A percentile compares a stretch with the other conserved stretches of the same genome.
phyloP scores from a whole-genome alignment of 1,284 basidiomycete genomes.

The Bjerkandera adusta region DNA sequence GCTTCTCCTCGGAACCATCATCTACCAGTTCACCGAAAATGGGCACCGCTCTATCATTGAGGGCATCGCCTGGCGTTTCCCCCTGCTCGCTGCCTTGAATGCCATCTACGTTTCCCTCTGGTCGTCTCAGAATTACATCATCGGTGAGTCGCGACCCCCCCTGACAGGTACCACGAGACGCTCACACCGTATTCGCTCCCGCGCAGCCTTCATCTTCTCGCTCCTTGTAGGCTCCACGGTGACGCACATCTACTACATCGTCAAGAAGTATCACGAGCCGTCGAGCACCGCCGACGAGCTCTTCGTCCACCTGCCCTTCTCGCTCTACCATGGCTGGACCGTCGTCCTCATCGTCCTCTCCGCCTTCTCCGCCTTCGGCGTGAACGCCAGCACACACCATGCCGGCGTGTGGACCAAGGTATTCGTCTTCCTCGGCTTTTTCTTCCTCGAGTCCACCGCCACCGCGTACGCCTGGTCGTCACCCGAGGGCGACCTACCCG shows the following conservation, averaged over 20 bases:
- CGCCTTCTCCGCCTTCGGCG: constrained; percentile 90
- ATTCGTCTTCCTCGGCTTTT: constrained; percentile 87
- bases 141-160: constrained; percentile 43
- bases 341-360: constrained; percentile 88
- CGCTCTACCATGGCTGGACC: constrained; percentile 93
- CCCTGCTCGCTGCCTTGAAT: constrained; percentile 82
- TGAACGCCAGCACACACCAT: constrained; percentile 59
- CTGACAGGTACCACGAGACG: background rate
- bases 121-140: constrained; percentile 69
- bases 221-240: constrained; percentile 83
- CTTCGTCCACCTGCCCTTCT: constrained; percentile 86
- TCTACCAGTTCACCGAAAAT: constrained; percentile 86
- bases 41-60: constrained; percentile 85
- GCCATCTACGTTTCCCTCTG: constrained; percentile 84
- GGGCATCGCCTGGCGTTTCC: constrained; percentile 87
- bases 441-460: constrained; percentile 93
- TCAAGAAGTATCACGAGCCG: constrained; percentile 81
- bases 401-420: constrained; percentile 91
- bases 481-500: constrained; percentile 88
- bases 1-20: constrained; percentile 82
- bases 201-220: constrained; percentile 76
- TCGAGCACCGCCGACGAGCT: constrained; percentile 71
- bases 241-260: constrained; percentile 90
- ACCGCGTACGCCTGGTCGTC: constrained; percentile 90
- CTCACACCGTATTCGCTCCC: constrained; percentile 6